These are phyloP conservation scores for Colletotrichum spaethianum DNA, from an alignment of 2,329 filamentous ascomycete species.

Conservation along the genomic window DNA sequence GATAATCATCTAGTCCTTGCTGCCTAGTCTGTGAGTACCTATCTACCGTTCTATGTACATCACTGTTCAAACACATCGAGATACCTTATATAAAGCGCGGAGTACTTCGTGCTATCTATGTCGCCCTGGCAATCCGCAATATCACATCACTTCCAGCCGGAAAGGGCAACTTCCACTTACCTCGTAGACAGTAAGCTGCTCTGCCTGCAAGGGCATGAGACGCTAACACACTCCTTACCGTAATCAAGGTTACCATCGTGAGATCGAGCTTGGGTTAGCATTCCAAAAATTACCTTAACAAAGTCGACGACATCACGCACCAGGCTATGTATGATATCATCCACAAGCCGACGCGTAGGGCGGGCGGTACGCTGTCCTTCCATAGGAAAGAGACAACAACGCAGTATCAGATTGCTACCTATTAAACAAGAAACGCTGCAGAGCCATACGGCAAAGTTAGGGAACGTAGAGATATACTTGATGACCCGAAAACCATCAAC, in stretches of 20 bases:
- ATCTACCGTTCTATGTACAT: neutral
- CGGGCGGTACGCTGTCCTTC: slow-evolving; percentile 40
- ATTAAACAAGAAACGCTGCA: slow-evolving; percentile 38
- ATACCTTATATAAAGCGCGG: neutral
- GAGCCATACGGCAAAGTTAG: slow-evolving; percentile 32
- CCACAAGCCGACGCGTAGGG: slow-evolving; percentile 38
- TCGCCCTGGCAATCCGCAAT: neutral
- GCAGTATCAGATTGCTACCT: slow-evolving; percentile 42
- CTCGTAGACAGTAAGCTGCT: neutral
- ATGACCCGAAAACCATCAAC: slow-evolving; percentile 33
- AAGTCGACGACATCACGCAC: slow-evolving; percentile 30
- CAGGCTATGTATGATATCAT: slow-evolving; percentile 36
- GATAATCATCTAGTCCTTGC: neutral
- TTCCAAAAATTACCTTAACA: neutral
- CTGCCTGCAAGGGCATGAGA: neutral
- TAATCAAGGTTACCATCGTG: neutral
- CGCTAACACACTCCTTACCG: neutral
- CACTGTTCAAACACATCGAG: neutral
- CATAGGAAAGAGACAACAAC: slow-evolving; percentile 41
- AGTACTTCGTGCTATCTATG: neutral
- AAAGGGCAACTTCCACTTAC: neutral
- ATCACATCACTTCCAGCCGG: neutral
- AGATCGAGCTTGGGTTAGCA: neutral
- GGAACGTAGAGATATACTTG: slow-evolving; percentile 34
- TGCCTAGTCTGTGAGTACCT: neutral